Evolutionary conservation across 2,329 filamentous ascomycete species (phyloP).

Genomic region (Arthrobotrys megalospora): DNA sequence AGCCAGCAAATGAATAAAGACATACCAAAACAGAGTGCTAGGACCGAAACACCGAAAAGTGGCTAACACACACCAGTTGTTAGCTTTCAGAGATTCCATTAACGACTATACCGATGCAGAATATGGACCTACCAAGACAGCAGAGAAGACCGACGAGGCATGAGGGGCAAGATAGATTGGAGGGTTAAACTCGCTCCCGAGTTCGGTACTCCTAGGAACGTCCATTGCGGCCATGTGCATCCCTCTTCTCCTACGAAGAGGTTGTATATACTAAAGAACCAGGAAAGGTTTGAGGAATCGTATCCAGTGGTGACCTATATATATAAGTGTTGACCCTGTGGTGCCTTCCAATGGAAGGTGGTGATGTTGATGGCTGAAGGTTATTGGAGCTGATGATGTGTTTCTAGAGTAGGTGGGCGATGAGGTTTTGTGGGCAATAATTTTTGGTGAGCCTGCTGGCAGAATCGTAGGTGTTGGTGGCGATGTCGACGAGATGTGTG

Average conservation of each 20-base stretch:
- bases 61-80: slow-evolving; percentile 24
- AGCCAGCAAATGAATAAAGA: slow-evolving; percentile 1
- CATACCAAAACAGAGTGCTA: slow-evolving; percentile 58
- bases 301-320: neutral
- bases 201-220: slow-evolving; percentile 22
- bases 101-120: neutral
- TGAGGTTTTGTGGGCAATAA: neutral
- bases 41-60: slow-evolving; percentile 54
- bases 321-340: slow-evolving; percentile 42
- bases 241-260: slow-evolving; percentile 10
- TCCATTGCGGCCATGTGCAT: slow-evolving; percentile 25
- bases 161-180: slow-evolving; percentile 51
- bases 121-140: slow-evolving; percentile 50
- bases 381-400: slow-evolving; percentile 12
- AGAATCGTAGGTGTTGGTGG: slow-evolving; percentile 25
- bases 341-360: slow-evolving; percentile 8
- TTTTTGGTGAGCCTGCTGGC: slow-evolving; percentile 18
- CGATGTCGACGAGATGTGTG: slow-evolving; percentile 30
- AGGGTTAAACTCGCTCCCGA: slow-evolving; percentile 25
- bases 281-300: neutral
- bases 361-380: slow-evolving; percentile 7
- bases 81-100: neutral
- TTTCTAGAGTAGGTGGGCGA: neutral
- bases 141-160: slow-evolving; percentile 54
- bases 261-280: slow-evolving; percentile 2